phyloP scores from a whole-genome alignment of 2,329 filamentous ascomycete species.

The Polytolypa hystricis region DNA sequence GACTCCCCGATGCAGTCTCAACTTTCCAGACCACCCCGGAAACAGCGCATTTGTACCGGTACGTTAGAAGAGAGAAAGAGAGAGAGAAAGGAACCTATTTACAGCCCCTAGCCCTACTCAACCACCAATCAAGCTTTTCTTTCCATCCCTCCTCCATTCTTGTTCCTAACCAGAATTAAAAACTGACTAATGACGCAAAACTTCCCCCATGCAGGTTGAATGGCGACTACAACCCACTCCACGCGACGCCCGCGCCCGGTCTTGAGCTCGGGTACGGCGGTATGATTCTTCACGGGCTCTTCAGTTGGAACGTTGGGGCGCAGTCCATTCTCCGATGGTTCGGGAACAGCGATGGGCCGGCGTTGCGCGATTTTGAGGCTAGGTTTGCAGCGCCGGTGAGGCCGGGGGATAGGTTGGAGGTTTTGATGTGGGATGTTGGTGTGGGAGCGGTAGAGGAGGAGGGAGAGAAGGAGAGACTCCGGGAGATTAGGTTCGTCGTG shows the following conservation, averaged over 20 bases:
- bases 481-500: conserved; percentile 4
- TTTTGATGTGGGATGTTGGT: conserved; percentile 69
- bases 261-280: conserved; percentile 84
- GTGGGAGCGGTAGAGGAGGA: conserved; percentile 51
- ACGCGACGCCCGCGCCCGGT: conserved; percentile 75
- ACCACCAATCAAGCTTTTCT: no score
- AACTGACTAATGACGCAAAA: no score
- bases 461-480: conserved; percentile 44
- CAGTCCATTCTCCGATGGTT: conserved; percentile 62
- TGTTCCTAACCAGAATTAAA: conserved; percentile 4
- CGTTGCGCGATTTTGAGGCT: conserved; percentile 78
- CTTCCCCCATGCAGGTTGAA: conserved; percentile 55
- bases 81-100: no score
- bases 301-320: conserved; percentile 71
- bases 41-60: conserved; percentile 63
- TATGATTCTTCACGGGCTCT: conserved; percentile 77
- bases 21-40: conserved; percentile 59
- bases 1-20: conserved; percentile 55
- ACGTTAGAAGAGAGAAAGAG: no score
- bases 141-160: neutral
- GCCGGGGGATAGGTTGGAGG: conserved; percentile 70
- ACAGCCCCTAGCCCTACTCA: no score
- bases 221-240: conserved; percentile 87
- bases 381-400: conserved; percentile 75
- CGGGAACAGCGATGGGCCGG: conserved; percentile 64